These are phyloP conservation scores for Fusarium albidum DNA, from an alignment of 2,329 filamentous ascomycete genomes.

Conservation along the genomic window DNA sequence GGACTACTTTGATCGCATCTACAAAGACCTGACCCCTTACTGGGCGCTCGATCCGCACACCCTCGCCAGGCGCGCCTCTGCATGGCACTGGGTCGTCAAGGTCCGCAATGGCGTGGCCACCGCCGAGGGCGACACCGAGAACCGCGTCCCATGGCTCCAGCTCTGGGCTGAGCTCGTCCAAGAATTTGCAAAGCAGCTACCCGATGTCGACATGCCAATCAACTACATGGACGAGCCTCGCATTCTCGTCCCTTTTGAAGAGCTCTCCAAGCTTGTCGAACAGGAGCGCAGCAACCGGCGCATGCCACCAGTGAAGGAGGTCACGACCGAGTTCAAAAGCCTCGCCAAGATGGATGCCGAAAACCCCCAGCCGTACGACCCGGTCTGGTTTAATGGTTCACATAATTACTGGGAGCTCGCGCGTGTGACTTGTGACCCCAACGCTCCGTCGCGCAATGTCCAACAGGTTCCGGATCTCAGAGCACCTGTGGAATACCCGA, in stretches of 20 bases:
- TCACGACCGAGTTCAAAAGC: slow-evolving; percentile 54
- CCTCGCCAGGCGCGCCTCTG: slow-evolving; percentile 49
- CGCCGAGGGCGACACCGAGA: slow-evolving; percentile 49
- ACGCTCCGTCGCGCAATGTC: slow-evolving; percentile 55
- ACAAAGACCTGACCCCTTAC: slow-evolving; percentile 68
- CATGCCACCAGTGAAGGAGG: slow-evolving; percentile 52
- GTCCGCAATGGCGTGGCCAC: slow-evolving; percentile 56
- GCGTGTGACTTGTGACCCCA: slow-evolving; percentile 64
- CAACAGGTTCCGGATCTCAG: slow-evolving; percentile 42
- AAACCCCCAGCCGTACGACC: slow-evolving; percentile 50
- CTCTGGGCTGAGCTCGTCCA: slow-evolving; percentile 59
- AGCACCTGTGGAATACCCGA: slow-evolving; percentile 45
- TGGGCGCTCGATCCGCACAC: slow-evolving; percentile 61
- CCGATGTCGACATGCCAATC: slow-evolving; percentile 73
- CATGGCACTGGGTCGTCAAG: slow-evolving; percentile 56
- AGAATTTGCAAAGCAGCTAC: slow-evolving; percentile 62
- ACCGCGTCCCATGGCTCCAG: slow-evolving; percentile 54
- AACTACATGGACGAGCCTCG: slow-evolving; percentile 71
- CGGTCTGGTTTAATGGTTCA: slow-evolving; percentile 56
- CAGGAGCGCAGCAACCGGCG: slow-evolving; percentile 55
- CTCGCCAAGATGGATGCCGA: slow-evolving; percentile 48
- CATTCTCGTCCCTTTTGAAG: slow-evolving; percentile 66
- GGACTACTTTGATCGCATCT: slow-evolving; percentile 71
- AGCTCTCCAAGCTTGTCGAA: slow-evolving; percentile 59
- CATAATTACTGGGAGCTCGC: slow-evolving; percentile 68